Percentiles rank a stretch among this genome's conserved stretches.
Conservation (phyloP, 345 rosid genomes). For the Durio zibethinus region DNA sequence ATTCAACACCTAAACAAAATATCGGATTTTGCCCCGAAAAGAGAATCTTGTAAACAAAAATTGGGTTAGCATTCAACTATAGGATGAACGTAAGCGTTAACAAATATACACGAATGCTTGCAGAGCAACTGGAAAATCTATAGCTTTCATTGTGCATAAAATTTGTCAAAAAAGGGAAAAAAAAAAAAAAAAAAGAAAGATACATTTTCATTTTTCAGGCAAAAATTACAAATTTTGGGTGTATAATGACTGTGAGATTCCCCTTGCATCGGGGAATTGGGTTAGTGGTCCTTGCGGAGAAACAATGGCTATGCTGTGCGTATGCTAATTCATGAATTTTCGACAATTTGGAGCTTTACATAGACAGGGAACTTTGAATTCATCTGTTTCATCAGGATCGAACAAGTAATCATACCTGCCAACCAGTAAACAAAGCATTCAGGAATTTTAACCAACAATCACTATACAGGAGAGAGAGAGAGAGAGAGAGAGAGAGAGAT, state of each 20-base stretch:
- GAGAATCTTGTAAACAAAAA: not conserved
- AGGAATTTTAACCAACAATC: not conserved
- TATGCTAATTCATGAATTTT: slow-evolving; percentile 88
- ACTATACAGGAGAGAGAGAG: not conserved
- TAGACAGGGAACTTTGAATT: slow-evolving; percentile 89
- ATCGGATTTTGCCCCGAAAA: too few relatives aligned
- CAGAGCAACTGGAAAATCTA: not conserved
- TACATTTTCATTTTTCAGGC: not conserved
- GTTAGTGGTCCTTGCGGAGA: slow-evolving; percentile 20
- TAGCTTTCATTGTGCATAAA: not conserved
- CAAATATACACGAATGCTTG: not conserved
- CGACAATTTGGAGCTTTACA: slow-evolving; percentile 91
- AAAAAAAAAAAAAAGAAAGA: not conserved
- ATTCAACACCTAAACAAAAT: too few relatives aligned
- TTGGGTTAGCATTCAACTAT: not conserved
- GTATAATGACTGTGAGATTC: slow-evolving; percentile 8
- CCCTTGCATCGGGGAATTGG: not conserved
- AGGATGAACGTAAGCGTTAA: not conserved
- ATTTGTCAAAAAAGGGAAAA: not conserved
- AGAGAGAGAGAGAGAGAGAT: slow-evolving; percentile 14
- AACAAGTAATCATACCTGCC: slow-evolving; percentile 92
- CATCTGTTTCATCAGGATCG: slow-evolving; percentile 95
- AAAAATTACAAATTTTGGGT: not conserved
- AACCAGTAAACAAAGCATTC: not conserved
- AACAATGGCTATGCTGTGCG: slow-evolving; percentile 8